Evolutionary conservation across 2,329 filamentous ascomycete species (phyloP), one percentile per base, ranked within the genome.

Genomic region (Aureobasidium melanogenum): DNA sequence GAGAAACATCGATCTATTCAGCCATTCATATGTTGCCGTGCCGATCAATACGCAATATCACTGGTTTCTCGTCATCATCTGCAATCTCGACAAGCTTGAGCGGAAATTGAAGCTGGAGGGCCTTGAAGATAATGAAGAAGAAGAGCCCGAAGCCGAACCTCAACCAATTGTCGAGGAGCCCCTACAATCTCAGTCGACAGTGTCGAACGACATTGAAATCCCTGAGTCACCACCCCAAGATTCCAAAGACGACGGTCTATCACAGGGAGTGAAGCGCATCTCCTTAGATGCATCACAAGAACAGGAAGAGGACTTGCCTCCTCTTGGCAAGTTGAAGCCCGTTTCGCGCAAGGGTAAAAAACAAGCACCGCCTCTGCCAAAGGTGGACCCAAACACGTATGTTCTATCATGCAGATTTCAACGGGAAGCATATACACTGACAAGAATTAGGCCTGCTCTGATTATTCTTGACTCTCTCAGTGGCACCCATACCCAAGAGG

Each of bases 21-120:
- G 80, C 6, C 91, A 89, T 67, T 90, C 96, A 70, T 97, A 92
- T 71, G 86, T 97, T 62, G 81, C 97, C 12, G 88, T 99, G 7
- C 94, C 94, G 0, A 90, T 99, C 71, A 95, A 96, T 68, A 89
- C 97, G 70, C 79, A 84, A 30, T 62, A 67, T 1, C 94, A 99
- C 73, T 99, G 95, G 94, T 97, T 94, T 74, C 78, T 97, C 66
- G 91, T 91, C 15, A 93, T 99, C 61, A 93, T 99, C 57, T 96
- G 91, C 81, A 96, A 99, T 69, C 81, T 93, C 2, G 82, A 84
- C 3, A 85, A 70, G 30, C 39, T 62, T 39, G 52, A 47, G 19
- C n/a, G 54, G 14, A 58, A 58, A 19, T n/a, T 57, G 26, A 32
- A 44, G 3, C 15, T 46, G 28, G 41, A 46, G 4, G 41, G 39